Percentiles rank a stretch among this genome's conserved stretches.
Conservation (phyloP, 192 early-diverging fungal species). For the Entophlyctis luteolus region DNA sequence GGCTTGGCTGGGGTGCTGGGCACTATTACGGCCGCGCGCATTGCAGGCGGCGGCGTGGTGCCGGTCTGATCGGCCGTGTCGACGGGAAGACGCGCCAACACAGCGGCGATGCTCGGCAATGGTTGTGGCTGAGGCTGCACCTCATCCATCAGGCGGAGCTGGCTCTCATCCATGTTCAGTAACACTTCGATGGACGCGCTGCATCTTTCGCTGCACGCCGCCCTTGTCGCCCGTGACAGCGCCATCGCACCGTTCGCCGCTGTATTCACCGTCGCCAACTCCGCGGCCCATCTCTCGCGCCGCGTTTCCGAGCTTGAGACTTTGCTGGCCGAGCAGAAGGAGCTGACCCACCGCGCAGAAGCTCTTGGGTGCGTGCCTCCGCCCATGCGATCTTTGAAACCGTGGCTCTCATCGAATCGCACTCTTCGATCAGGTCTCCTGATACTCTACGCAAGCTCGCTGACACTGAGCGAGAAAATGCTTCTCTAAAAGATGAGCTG, state of each 20-base stretch:
- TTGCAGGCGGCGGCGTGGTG: no score
- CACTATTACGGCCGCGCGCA: no score
- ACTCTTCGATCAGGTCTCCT: conserved; percentile 17
- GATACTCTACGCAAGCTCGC: conserved; percentile 22
- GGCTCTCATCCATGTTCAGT: no score
- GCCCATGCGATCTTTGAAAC: no score
- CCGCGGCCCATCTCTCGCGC: not conserved
- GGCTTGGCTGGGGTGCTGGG: no score
- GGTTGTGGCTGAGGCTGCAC: no score
- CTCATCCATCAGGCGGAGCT: no score
- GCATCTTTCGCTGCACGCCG: not conserved
- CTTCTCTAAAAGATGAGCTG: conserved; percentile 78
- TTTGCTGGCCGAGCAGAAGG: not conserved
- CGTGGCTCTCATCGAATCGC: not conserved
- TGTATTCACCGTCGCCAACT: not conserved
- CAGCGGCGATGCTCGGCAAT: no score
- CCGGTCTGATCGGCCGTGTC: no score
- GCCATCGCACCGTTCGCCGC: not conserved
- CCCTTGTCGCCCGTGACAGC: not conserved
- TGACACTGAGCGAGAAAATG: conserved; percentile 72
- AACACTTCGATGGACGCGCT: no score
- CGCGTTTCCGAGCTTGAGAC: not conserved
- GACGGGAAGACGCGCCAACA: no score
- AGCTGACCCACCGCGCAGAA: not conserved
- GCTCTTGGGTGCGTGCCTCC: not conserved